These are phyloP conservation scores for Ceratocystis cubensis DNA, from an alignment of 2,329 filamentous ascomycete species.

Conservation along the genomic window DNA sequence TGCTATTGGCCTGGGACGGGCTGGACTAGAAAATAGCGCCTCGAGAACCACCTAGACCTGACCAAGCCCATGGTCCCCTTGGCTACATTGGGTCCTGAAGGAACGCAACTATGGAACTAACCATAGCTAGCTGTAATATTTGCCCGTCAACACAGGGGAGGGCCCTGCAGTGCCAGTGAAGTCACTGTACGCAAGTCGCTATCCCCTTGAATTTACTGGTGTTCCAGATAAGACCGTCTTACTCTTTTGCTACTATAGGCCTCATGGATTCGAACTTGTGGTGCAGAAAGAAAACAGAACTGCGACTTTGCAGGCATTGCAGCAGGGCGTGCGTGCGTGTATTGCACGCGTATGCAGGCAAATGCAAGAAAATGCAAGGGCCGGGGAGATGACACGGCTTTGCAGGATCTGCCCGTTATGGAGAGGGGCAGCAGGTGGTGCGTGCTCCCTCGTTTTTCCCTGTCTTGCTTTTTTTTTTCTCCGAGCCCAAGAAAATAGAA, in stretches of 20 bases:
- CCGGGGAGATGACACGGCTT: neutral
- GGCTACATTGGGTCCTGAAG: neutral
- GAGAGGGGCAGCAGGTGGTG: neutral
- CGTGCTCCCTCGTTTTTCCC: neutral
- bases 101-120: neutral
- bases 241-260: neutral
- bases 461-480: neutral
- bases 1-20: neutral
- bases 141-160: neutral
- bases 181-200: neutral
- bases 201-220: neutral
- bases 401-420: slow-evolving; percentile 3
- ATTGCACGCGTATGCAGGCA: slow-evolving; percentile 1
- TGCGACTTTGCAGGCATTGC: neutral
- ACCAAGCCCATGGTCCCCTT: neutral
- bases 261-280: too few relatives aligned
- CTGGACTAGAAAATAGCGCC: neutral
- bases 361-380: neutral
- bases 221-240: neutral
- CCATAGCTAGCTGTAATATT: neutral
- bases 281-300: neutral
- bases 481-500: neutral
- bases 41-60: neutral
- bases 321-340: neutral
- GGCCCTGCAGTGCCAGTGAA: neutral